Evolutionary conservation across 2,329 filamentous ascomycete genomes (phyloP), one percentile per base, ranked within the genome.

Genomic region (Epicoccum nigrum): DNA sequence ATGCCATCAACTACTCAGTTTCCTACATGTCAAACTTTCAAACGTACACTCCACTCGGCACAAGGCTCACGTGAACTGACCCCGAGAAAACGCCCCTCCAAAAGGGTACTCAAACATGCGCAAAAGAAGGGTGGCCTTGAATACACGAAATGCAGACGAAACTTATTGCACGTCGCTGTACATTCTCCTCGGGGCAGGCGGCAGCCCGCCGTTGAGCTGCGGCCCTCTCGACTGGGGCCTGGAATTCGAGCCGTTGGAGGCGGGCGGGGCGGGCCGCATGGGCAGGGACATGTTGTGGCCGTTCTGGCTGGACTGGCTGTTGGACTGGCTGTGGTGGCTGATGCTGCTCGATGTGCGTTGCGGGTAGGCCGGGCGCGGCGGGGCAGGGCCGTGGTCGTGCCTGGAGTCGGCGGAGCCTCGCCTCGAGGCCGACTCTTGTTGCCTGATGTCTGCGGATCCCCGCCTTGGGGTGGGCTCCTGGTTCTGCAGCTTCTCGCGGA

Each of bases 221-320:
- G 55, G 60, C 1, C 63, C 62, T 51, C 62, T 60, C 31, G 57
- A 61, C 2, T 56, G 54, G 7, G 64, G 62, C 48, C 64, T 63
- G 21, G 63, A 59, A 20, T 63, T 62, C 8, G 69, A 56, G 1
- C 65, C 64, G 15, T 65, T 60, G 13, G 53, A 61, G 16, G 71
- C 64, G 12, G 62, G 62, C 4, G 75, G 75, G 20, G 76, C 76
- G 33, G 77, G 76, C 49, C 77, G 67, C 34, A 80, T 78, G 9
- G 77, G 77, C 7, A 80, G 64, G 31, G 73, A 74, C 72, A 79
- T 74, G 30, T 68, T 74, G 30, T 68, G 64, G 15, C 42, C 49
- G 17, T 38, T 21, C 17, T 43, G 43, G 34, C 49, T 52, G 2
- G 49, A 52, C 21, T 52, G 49, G 39, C 49, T 52, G 43, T 52